These are phyloP conservation scores for Lactarius evosmus DNA, from an alignment of 768 basidiomycete species.

Conservation along the genomic window DNA sequence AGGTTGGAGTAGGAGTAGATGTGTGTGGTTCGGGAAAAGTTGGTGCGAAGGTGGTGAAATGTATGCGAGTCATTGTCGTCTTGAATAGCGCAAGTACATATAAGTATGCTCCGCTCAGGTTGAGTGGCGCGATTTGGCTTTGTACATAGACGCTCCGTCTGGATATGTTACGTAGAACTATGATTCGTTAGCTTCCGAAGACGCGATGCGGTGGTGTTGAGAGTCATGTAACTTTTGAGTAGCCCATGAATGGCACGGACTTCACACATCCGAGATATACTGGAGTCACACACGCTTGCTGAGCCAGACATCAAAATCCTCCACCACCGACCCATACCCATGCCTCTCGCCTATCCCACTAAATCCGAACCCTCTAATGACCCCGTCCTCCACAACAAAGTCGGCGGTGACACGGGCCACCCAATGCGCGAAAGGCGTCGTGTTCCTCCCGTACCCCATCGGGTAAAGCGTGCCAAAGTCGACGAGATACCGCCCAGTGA, in stretches of 20 bases:
- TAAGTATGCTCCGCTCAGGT: background rate
- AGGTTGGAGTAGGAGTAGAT: background rate
- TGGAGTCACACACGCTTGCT: background rate
- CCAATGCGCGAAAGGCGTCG: constrained; percentile 9
- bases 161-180: background rate
- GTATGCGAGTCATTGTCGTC: constrained; percentile 6
- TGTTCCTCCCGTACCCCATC: constrained; percentile 18
- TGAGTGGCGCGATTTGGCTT: background rate
- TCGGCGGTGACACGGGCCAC: background rate
- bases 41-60: background rate
- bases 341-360: background rate
- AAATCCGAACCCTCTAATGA: constrained; percentile 7
- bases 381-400: constrained; percentile 10
- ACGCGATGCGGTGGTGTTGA: background rate
- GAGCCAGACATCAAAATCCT: constrained; percentile 17
- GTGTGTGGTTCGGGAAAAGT: background rate
- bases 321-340: background rate
- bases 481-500: background rate
- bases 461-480: constrained; percentile 12
- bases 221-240: background rate
- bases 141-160: background rate
- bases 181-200: background rate
- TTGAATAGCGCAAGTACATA: background rate
- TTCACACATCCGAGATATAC: too few relatives aligned
- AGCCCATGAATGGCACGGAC: too few relatives aligned